Evolutionary conservation across 2,329 filamentous ascomycete species (phyloP), one percentile per base, ranked within the genome.

Genomic region (Lecanicillium sp.): DNA sequence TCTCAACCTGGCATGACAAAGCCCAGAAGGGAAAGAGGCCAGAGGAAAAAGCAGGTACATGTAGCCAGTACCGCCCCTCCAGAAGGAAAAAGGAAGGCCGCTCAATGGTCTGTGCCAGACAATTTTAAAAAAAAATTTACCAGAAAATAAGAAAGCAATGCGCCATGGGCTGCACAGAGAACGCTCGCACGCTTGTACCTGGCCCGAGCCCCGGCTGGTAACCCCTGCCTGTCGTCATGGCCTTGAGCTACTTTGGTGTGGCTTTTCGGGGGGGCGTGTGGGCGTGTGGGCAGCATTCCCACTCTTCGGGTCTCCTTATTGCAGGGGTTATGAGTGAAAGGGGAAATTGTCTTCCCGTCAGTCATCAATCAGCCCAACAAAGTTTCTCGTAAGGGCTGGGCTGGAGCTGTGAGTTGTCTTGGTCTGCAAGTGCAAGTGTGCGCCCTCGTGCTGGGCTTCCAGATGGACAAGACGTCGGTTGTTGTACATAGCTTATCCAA

Each of bases 281-380:
- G 39, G 33, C 20, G 34, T 37, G 39, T 41, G 39, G 39, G n/a
- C 33, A 41, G 37, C 22, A 37, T 41, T 41, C 39, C 35, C 39
- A 41, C 39, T 41, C 39, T 22, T 41, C 35, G 39, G 39, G 33
- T 41, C 39, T 37, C 30, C 34, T 41, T 41, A 25, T 29, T 37
- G 33, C 39, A 41, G 39, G 39, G 34, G 25, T 6, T 36, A 36
- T 37, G 39, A 41, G 33, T 33, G 29, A 41, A 41, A 34, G 35
- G 39, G 34, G 38, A 40, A 41, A 12, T 28, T 27, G 31, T 29
- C 18, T 14, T 18, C 39, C 27, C 32, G 39, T 22, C 27, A 18
- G 17, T 5, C 13, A 27, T 29, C 32, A 25, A 25, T 39, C 33
- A 36, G 39, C 39, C 39, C 38, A 36, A 20, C 29, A 15, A 30